Evolutionary conservation across 2,329 filamentous ascomycete genomes (phyloP).

Genomic region (Saccharata proteae): DNA sequence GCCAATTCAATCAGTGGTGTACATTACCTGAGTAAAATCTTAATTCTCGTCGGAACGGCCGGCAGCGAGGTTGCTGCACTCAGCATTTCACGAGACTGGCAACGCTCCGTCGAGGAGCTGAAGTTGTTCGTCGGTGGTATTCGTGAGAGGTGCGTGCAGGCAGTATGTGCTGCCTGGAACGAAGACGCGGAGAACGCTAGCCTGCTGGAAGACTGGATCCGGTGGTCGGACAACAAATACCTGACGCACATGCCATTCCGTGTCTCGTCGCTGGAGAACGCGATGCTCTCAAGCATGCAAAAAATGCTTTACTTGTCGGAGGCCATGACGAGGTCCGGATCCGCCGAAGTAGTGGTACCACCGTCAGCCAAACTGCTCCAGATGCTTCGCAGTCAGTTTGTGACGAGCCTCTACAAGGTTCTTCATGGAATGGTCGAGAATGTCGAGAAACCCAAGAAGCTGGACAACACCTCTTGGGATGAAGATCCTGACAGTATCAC

Average conservation of each 20-base stretch:
- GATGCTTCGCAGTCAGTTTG: conserved; percentile 84
- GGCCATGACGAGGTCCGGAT: conserved; percentile 60
- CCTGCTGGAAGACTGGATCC: conserved; percentile 85
- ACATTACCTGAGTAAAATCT: conserved; percentile 72
- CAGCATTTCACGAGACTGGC: conserved; percentile 48
- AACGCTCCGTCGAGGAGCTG: conserved; percentile 54
- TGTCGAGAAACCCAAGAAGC: conserved; percentile 62
- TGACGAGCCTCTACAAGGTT: conserved; percentile 86
- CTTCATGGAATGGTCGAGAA: conserved; percentile 95
- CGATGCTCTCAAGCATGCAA: conserved; percentile 75
- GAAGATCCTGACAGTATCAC: conserved; percentile 40
- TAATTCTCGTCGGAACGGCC: conserved; percentile 73
- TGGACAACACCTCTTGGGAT: conserved; percentile 44
- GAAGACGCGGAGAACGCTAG: conserved; percentile 88
- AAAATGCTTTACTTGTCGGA: conserved; percentile 91
- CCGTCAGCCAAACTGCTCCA: conserved; percentile 80
- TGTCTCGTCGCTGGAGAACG: conserved; percentile 75
- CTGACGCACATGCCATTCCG: conserved; percentile 82
- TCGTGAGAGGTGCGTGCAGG: conserved; percentile 73
- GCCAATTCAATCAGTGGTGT: conserved; percentile 88
- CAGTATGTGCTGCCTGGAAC: conserved; percentile 84
- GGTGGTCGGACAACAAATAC: conserved; percentile 68
- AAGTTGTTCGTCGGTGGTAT: conserved; percentile 63
- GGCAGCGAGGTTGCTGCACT: conserved; percentile 76
- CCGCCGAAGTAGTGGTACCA: conserved; percentile 71